Percentiles rank a stretch among this genome's conserved stretches.
phyloP scores from a whole-genome alignment of 2,329 filamentous ascomycete species.

The Blastomyces gilchristii region DNA sequence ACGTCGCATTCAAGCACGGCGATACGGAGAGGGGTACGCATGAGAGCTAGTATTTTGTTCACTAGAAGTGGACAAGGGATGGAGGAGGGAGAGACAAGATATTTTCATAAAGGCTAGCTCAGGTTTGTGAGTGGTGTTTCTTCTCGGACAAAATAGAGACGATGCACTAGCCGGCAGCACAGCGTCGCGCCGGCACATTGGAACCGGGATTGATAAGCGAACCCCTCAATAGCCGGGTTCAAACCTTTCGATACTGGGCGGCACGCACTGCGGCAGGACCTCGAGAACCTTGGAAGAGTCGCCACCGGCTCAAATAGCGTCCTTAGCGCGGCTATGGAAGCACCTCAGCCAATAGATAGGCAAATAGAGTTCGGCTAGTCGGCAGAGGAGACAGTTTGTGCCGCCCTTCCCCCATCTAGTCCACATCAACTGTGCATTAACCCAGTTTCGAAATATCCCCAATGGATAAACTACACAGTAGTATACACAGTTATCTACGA shows the following conservation, averaged over 20 bases:
- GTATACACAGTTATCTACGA: too few relatives aligned
- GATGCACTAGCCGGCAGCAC: neutral
- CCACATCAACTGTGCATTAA: too few relatives aligned
- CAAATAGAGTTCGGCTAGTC: neutral
- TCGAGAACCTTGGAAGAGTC: neutral
- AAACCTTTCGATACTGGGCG: too few relatives aligned
- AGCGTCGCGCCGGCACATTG: too few relatives aligned
- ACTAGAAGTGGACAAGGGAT: neutral
- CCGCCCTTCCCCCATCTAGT: too few relatives aligned
- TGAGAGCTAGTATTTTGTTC: conserved; percentile 12
- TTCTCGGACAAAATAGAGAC: neutral
- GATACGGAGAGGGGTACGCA: conserved; percentile 53
- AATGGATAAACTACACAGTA: too few relatives aligned
- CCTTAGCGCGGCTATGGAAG: neutral
- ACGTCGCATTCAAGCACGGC: conserved; percentile 84
- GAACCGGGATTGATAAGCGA: neutral
- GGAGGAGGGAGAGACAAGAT: too few relatives aligned
- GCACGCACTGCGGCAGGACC: too few relatives aligned
- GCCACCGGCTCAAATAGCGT: neutral
- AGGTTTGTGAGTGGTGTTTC: neutral
- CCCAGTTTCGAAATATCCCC: too few relatives aligned
- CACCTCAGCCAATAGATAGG: neutral
- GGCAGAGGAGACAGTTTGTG: neutral
- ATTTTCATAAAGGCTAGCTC: neutral
- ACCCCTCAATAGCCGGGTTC: neutral